phyloP scores from a whole-genome alignment of 192 early-diverging fungal species.

The Backusella australiensis region DNA sequence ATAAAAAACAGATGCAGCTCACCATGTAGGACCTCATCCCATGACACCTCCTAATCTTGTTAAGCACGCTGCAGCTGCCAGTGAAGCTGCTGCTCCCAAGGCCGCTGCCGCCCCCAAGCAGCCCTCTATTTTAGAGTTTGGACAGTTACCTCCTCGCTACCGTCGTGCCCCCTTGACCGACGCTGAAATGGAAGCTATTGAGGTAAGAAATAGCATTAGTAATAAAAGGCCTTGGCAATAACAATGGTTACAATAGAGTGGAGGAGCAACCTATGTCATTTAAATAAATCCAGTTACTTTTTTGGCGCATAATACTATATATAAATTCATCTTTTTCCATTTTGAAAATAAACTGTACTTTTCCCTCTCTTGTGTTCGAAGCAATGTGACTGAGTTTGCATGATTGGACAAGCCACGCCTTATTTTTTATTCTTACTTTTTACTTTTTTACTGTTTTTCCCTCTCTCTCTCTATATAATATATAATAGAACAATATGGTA shows the following conservation, averaged over 20 bases:
- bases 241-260: not conserved
- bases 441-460: not conserved
- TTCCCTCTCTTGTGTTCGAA: not conserved
- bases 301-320: not conserved
- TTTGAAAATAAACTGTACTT: not conserved
- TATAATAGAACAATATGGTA: not conserved
- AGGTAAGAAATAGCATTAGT: slow-evolving; percentile 30
- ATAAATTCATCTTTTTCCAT: not conserved
- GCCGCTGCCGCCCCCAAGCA: slow-evolving; percentile 12
- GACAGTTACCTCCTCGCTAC: slow-evolving; percentile 41
- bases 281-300: not conserved
- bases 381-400: not conserved
- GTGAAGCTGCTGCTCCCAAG: not conserved
- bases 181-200: slow-evolving; percentile 50
- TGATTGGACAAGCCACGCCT: not conserved
- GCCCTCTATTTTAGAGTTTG: slow-evolving; percentile 33
- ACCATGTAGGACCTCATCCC: slow-evolving; percentile 36
- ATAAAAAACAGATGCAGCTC: slow-evolving; percentile 19
- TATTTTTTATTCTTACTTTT: not conserved
- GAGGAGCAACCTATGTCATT: slow-evolving; percentile 13
- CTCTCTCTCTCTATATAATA: not conserved
- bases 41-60: slow-evolving; percentile 36
- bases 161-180: slow-evolving; percentile 38
- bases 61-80: slow-evolving; percentile 29
- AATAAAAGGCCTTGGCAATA: not conserved